Percentiles rank a stretch among this genome's conserved stretches.
Conservation (phyloP, 768 basidiomycete species). For the Tephrocybe sp. region DNA sequence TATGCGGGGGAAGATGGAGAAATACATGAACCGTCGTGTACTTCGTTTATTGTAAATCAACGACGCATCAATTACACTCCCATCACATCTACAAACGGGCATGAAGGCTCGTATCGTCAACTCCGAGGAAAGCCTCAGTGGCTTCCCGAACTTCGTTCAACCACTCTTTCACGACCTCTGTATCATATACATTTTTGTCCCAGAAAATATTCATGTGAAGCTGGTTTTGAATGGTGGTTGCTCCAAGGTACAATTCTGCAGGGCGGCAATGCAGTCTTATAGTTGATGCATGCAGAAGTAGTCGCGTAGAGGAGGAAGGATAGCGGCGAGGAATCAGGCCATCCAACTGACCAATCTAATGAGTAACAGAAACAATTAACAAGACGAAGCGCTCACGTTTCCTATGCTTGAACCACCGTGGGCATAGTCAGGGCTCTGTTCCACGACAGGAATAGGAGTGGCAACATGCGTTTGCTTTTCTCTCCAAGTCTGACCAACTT, state of each 20-base stretch:
- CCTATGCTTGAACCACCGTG: constrained; percentile 26
- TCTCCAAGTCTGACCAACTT: constrained; percentile 19
- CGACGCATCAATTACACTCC: not conserved
- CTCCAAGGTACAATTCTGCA: constrained; percentile 45
- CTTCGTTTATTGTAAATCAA: not conserved
- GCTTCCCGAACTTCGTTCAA: constrained; percentile 39
- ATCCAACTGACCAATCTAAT: constrained; percentile 26
- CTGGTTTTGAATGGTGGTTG: constrained; percentile 27
- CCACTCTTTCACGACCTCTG: constrained; percentile 41
- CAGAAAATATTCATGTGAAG: constrained; percentile 32
- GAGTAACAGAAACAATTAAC: not conserved
- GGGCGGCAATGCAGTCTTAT: constrained; percentile 39
- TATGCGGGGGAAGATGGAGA: constrained; percentile 71
- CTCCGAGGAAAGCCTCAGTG: constrained; percentile 28
- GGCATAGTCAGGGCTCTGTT: constrained; percentile 13
- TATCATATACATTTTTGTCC: constrained; percentile 46
- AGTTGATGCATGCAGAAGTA: constrained; percentile 18
- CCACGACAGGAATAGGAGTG: constrained; percentile 9
- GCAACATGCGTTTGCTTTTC: constrained; percentile 7
- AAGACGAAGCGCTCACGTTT: constrained; percentile 28
- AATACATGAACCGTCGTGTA: not conserved
- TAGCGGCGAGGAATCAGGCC: constrained; percentile 31
- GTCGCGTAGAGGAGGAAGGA: constrained; percentile 17
- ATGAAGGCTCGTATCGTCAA: not conserved
- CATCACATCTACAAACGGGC: not conserved